Percentiles rank a stretch among this genome's conserved stretches.
These are phyloP conservation scores for Apiotrichum domesticum DNA, from an alignment of 1,284 basidiomycete genomes.

Conservation along the genomic window DNA sequence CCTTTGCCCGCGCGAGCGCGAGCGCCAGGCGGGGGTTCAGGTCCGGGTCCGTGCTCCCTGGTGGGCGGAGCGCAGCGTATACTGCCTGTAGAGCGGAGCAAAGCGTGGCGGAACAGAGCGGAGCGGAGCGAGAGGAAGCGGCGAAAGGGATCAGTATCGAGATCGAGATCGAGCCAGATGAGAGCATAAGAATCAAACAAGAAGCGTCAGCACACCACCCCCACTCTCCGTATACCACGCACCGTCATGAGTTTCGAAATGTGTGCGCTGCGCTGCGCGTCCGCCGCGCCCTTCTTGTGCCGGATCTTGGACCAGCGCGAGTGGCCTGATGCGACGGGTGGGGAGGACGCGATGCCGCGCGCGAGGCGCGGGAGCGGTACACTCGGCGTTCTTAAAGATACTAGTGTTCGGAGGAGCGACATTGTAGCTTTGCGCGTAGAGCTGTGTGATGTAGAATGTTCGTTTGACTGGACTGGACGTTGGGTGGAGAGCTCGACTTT, in stretches of 20 bases:
- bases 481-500: too few species aligned
- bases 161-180: neutral
- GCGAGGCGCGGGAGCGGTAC: neutral
- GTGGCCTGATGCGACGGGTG: constrained; percentile 23
- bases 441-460: too few species aligned
- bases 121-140: too few species aligned
- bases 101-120: too few species aligned
- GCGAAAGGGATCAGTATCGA: too few species aligned
- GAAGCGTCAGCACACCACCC: too few species aligned
- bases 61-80: constrained; percentile 58
- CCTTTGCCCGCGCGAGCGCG: constrained; percentile 58
- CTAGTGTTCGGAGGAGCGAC: too few species aligned
- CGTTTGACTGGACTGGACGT: too few species aligned
- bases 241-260: constrained; percentile 60
- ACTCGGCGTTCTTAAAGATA: too few species aligned
- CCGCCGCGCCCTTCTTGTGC: constrained; percentile 67
- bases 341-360: constrained; percentile 9
- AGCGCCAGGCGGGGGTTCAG: constrained; percentile 60
- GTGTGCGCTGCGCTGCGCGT: constrained; percentile 58
- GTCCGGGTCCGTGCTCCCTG: constrained; percentile 61
- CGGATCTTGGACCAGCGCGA: constrained; percentile 76
- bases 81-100: constrained; percentile 56
- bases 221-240: constrained; percentile 26
- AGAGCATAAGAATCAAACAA: neutral
- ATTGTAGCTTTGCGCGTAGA: too few species aligned